Evolutionary conservation across 306 rosid genomes (phyloP).

Genomic region (Arachis hypogaea): DNA sequence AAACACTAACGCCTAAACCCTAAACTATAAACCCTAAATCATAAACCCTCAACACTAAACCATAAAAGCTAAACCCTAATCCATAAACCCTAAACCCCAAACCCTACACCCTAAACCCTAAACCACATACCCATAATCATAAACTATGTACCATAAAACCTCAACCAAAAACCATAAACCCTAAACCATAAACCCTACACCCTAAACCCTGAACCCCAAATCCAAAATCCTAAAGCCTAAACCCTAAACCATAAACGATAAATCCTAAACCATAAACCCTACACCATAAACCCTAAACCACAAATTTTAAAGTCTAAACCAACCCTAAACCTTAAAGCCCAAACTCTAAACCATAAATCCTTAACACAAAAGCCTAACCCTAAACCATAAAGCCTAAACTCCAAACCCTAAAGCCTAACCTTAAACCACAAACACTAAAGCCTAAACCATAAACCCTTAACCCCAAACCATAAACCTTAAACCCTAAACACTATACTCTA

Average conservation of each 20-base stretch:
- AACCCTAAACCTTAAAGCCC: not conserved
- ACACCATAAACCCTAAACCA: too few relatives aligned
- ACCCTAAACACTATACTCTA: not conserved
- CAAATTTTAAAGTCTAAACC: too few relatives aligned
- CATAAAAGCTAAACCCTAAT: too few relatives aligned
- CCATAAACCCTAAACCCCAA: too few relatives aligned
- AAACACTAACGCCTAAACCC: not conserved
- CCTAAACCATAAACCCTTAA: not conserved
- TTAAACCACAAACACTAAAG: not conserved
- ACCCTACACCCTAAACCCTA: too few relatives aligned
- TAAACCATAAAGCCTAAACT: not conserved
- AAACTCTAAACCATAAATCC: not conserved
- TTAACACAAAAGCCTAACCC: too few relatives aligned
- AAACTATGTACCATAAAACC: too few relatives aligned
- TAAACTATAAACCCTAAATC: not conserved
- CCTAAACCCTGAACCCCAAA: not conserved
- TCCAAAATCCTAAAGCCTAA: not conserved
- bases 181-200: not conserved
- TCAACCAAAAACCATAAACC: not conserved
- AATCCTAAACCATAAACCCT: too few relatives aligned
- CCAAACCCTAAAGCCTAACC: not conserved
- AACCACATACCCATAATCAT: too few relatives aligned
- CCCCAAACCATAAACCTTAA: not conserved
- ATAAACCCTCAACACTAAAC: not conserved
- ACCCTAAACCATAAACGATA: not conserved